Conservation (phyloP, 495 filamentous ascomycete genomes). For the Tuber aestivum region DNA sequence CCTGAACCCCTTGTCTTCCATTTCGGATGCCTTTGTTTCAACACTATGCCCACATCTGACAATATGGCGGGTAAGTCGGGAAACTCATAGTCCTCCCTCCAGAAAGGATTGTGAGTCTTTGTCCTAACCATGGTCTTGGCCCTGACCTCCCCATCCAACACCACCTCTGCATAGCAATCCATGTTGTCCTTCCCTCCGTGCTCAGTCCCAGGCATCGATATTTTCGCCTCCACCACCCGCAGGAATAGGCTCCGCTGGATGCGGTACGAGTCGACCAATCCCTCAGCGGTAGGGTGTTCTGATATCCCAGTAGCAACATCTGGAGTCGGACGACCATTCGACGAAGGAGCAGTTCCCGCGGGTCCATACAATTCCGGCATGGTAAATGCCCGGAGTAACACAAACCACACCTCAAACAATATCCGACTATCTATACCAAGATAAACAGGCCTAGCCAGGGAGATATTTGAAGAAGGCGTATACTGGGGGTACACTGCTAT, state of each 20-base stretch:
- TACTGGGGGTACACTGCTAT: constrained; percentile 85
- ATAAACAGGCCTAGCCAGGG: constrained; percentile 68
- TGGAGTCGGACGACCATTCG: constrained; percentile 11
- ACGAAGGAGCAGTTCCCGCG: constrained; percentile 32
- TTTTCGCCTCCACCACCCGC: constrained; percentile 56
- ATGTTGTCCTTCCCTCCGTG: constrained; percentile 31
- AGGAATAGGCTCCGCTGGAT: constrained; percentile 56
- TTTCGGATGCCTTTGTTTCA: constrained; percentile 62
- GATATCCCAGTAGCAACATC: constrained; percentile 17
- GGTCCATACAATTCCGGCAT: constrained; percentile 86
- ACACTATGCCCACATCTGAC: constrained; percentile 69
- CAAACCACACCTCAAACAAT: constrained; percentile 94
- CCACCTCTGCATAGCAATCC: constrained; percentile 84
- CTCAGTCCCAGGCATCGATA: constrained; percentile 37
- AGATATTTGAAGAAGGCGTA: constrained; percentile 59
- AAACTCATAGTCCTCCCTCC: constrained; percentile 89
- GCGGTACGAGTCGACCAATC: constrained; percentile 47
- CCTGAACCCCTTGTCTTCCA: constrained; percentile 39
- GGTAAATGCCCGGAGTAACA: constrained; percentile 83
- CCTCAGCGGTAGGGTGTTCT: constrained; percentile 17
- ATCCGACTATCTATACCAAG: constrained; percentile 80
- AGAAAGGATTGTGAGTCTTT: constrained; percentile 80
- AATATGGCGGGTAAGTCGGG: constrained; percentile 72
- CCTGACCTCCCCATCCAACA: constrained; percentile 81
- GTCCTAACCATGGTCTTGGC: constrained; percentile 77